Evolutionary conservation across 2,329 filamentous ascomycete species (phyloP), one percentile per base, ranked within the genome.

Genomic region (Aspergillus sp.): DNA sequence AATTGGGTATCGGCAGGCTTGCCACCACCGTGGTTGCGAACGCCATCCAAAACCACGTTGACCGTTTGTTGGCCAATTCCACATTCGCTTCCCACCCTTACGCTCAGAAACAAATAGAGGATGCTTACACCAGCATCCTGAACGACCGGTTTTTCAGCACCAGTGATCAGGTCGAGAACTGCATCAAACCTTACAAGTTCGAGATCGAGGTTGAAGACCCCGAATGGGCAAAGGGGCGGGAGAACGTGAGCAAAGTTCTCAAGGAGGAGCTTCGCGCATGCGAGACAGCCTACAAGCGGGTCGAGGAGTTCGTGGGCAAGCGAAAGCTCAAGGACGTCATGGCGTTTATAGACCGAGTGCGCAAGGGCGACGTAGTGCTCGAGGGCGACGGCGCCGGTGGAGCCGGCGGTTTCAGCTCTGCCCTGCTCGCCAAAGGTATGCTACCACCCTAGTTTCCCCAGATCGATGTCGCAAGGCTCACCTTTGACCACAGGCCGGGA

Each of bases 111-210:
- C 89, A 91, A n/a, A 97, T 99, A 59, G 88, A 86, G 45, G 91
- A 97, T 62, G 92, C 94, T 1, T 91, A 91, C 1, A 88, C 90
- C 0, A 88, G 85, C 21, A 97, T 99, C 49, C 76, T 99, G 11
- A 94, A 94, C 59, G 94, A 99, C 65, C 82, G 93, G 13, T 96
- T 96, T 58, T 97, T 97, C 75, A 94, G 93, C 72, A 99, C 95
- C 1, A 94, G 89, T 58, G 95, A 99, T 65, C 94, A 97, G 73
- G 89, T 99, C 1, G 94, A 99, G 72, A 97, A 97, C 68, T 99
- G 93, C 69, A 95, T 99, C 74, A 99, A 99, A 72, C 94, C 95
- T 0, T 99, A 93, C 78, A 99, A 99, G 70, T 97, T 93, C 62
- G 91, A 97, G 57, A 96, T 99, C 53, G 94, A 99, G 63, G 86